Evolutionary conservation across 108 stramenopile species (phyloP), one percentile per base, ranked within the genome.

Genomic region (Skeletonema menzelii): DNA sequence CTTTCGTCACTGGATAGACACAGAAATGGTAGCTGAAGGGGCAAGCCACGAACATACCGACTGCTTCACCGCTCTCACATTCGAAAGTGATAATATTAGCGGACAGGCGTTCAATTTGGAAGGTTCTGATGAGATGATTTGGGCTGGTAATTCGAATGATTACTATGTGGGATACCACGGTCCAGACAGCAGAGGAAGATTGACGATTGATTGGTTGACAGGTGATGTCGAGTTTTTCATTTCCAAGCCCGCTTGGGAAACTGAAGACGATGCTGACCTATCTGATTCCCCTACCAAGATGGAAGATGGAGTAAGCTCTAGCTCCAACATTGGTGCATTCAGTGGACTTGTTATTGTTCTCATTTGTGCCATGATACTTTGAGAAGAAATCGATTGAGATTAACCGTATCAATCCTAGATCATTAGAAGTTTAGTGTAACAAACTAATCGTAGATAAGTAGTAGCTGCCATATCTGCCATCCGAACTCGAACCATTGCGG

Each of bases 91-190:
- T 46, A 59, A 74, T 49, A 87, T 90, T 65, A 68, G 84, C 53
- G 82, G 79, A 8, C 38, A 58, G 15, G 8, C 34, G 56, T 77
- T 78, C 32, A 74, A 80, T 31, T 73, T 82, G 47, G 59, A 49
- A 38, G 88, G 86, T 34, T 84, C 71, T 13, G 86, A 90, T 60
- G 77, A 84, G 8, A 65, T 90, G 75, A 76, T 90, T 58, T 90
- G 88, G 88, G 85, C 81, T 38, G 88, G 79, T 11, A 90, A 90
- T 56, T 69, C 72, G 7, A 40, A 72, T 11, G 88, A 90, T 58
- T 59, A 70, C 47, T 87, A 75, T 56, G 73, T 76, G 30, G 81
- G 74, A 22, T 86, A 87, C 34, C 88, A 89, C 72, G 83, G 85
- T 32, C 59, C 30, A 12, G 13, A 47, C 55, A 59, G 56, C 53